phyloP scores from a whole-genome alignment of 2,329 filamentous ascomycete genomes.

The Cordyceps pruinosa region DNA sequence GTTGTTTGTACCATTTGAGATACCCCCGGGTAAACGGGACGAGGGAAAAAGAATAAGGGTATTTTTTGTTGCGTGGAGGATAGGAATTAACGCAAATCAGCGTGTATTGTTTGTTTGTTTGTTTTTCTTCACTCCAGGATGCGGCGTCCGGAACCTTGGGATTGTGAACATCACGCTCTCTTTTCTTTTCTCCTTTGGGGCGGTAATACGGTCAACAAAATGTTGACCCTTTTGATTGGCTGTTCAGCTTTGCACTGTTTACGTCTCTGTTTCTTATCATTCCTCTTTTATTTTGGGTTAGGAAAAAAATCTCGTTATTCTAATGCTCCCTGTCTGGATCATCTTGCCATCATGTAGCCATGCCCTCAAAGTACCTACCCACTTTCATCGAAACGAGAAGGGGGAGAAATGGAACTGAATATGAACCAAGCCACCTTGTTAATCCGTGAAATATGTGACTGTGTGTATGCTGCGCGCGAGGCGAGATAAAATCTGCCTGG shows the following conservation, averaged over 20 bases:
- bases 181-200: background rate
- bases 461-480: no score
- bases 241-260: background rate
- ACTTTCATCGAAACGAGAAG: no score
- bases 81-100: background rate
- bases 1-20: constrained; percentile 1
- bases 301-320: no score
- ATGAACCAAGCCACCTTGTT: no score
- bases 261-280: background rate
- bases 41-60: background rate
- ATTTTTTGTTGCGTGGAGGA: background rate
- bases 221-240: background rate
- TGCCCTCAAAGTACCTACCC: no score
- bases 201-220: no score
- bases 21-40: background rate
- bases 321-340: background rate
- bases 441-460: no score
- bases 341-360: no score
- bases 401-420: no score
- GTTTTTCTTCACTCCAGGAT: background rate
- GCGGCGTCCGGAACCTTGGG: background rate
- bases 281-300: background rate
- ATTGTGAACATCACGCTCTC: background rate
- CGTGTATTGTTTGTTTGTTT: constrained; percentile 3
- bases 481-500: no score